These are phyloP conservation scores for Ascocoryne sarcoides DNA, from an alignment of 2,329 filamentous ascomycete species.

Conservation along the genomic window DNA sequence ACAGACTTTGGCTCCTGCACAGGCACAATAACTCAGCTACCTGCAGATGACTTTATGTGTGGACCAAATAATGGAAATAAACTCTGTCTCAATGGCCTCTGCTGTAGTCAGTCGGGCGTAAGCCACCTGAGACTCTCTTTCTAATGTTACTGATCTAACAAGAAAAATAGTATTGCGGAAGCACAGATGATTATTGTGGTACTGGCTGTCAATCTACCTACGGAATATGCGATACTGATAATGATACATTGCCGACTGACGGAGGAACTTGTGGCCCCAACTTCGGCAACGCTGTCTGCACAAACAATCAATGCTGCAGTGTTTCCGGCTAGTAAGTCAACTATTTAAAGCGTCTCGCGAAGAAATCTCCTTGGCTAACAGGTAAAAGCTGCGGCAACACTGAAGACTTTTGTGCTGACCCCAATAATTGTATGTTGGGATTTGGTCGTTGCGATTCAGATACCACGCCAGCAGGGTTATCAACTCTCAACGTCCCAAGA, in stretches of 20 bases:
- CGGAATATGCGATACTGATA: constrained; percentile 4
- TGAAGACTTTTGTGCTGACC: constrained; percentile 12
- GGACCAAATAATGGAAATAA: neutral
- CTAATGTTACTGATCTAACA: too few species aligned
- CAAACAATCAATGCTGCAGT: constrained; percentile 12
- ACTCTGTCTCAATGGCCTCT: neutral
- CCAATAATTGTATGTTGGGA: constrained; percentile 11
- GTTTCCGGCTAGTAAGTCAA: constrained; percentile 12
- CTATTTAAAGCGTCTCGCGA: too few species aligned
- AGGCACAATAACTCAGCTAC: neutral
- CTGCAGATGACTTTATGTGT: neutral
- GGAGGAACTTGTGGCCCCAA: constrained; percentile 3
- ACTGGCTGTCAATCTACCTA: constrained; percentile 20
- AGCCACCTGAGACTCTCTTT: too few species aligned
- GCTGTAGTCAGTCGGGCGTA: neutral
- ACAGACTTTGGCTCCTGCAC: constrained; percentile 5
- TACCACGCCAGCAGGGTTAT: constrained; percentile 40
- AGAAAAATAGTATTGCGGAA: too few species aligned
- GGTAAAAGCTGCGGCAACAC: neutral
- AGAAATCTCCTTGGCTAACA: too few species aligned
- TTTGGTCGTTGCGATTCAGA: constrained; percentile 46
- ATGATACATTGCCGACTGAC: neutral
- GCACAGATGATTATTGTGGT: constrained; percentile 5
- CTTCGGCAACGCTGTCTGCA: constrained; percentile 7
- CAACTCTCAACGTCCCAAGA: constrained; percentile 41